Evolutionary conservation across 1,139 yeast genomes (phyloP).

Genomic region (Blastobotrys proliferans): DNA sequence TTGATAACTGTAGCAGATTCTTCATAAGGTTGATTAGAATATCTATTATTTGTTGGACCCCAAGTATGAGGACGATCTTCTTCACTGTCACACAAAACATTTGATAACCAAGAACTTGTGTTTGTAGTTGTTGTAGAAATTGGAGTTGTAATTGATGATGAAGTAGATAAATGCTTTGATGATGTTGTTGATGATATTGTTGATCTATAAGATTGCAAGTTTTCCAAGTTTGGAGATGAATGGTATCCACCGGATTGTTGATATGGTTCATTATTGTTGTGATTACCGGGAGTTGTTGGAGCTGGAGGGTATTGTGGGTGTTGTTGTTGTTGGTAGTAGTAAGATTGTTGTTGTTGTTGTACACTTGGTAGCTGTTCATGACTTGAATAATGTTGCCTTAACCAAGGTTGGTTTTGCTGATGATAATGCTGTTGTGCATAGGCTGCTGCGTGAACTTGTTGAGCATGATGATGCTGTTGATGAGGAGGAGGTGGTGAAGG

Average conservation of each 20-base stretch:
- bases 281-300: conserved; percentile 20
- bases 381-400: conserved; percentile 6
- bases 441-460: conserved; percentile 5
- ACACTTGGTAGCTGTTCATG: conserved; percentile 8
- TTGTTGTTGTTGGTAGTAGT: conserved; percentile 12
- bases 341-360: neutral
- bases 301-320: conserved; percentile 19
- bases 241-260: conserved; percentile 8
- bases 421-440: neutral
- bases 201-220: conserved; percentile 20
- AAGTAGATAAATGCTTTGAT: conserved; percentile 22
- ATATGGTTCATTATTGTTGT: conserved; percentile 8
- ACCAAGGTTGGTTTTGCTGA: conserved; percentile 10
- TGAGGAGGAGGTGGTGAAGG: conserved; percentile 1
- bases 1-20: no score
- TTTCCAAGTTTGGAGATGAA: conserved; percentile 11
- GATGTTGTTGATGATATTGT: conserved; percentile 15
- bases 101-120: conserved; percentile 31
- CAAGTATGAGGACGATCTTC: conserved; percentile 34
- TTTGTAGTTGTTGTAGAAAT: conserved; percentile 23
- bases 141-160: conserved; percentile 28
- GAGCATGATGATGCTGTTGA: conserved; percentile 1
- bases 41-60: conserved; percentile 31
- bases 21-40: conserved; percentile 26
- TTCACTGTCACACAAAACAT: conserved; percentile 27